Conservation (phyloP, 495 filamentous ascomycete genomes). For the Neurospora sp. region DNA sequence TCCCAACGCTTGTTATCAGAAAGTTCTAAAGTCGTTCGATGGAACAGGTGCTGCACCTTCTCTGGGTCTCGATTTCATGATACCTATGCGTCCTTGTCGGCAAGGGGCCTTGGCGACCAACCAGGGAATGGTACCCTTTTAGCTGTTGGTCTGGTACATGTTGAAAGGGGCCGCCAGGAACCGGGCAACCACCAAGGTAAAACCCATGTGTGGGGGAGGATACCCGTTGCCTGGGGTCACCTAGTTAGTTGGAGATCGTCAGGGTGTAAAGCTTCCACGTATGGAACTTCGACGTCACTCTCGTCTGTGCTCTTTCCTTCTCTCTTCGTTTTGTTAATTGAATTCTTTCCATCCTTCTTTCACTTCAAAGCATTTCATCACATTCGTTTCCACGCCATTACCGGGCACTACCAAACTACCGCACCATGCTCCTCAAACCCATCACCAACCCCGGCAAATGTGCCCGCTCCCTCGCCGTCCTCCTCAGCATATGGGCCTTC, state of each 20-base stretch:
- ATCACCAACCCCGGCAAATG: background rate
- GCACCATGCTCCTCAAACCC: background rate
- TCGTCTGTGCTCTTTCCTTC: background rate
- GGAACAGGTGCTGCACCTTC: background rate
- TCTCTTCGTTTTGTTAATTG: background rate
- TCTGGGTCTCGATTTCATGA: background rate
- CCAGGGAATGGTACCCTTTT: background rate
- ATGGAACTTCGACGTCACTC: background rate
- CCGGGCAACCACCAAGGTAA: background rate
- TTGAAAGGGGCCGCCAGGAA: background rate
- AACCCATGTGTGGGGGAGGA: background rate
- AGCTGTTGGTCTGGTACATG: background rate
- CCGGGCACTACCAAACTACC: background rate
- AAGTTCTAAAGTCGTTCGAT: background rate
- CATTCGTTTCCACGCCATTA: background rate
- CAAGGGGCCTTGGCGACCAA: background rate
- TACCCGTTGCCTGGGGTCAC: background rate
- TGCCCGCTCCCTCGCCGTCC: background rate
- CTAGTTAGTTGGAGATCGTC: background rate
- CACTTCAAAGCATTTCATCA: background rate
- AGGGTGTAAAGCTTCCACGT: background rate
- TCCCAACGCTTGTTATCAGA: background rate
- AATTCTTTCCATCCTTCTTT: background rate
- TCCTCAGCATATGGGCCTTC: background rate
- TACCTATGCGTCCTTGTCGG: background rate